A percentile compares a stretch with the other conserved stretches of the same genome.
phyloP scores from a whole-genome alignment of 2,329 filamentous ascomycete genomes.

The Calcarisporium arbuscula region DNA sequence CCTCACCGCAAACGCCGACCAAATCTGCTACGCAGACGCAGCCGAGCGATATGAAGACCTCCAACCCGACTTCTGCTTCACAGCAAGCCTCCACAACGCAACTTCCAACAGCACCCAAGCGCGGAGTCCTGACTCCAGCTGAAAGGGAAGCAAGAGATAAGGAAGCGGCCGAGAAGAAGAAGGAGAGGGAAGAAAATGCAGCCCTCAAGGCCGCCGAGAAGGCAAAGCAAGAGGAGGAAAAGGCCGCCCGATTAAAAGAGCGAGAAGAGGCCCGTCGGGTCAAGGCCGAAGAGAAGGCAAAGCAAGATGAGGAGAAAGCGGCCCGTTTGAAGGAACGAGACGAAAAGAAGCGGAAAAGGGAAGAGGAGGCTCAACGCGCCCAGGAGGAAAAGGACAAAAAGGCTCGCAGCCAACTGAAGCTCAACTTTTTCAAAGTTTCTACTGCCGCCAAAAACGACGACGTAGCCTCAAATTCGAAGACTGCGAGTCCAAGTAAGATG shows the following conservation, averaged over 20 bases:
- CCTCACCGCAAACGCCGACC: constrained; percentile 26
- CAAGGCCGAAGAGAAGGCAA: constrained; percentile 37
- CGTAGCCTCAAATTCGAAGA: constrained; percentile 21
- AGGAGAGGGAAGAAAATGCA: constrained; percentile 27
- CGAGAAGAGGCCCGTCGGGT: constrained; percentile 34
- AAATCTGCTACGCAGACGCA: constrained; percentile 15
- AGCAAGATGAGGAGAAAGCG: constrained; percentile 31
- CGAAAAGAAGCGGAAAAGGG: constrained; percentile 43
- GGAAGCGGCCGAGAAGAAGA: constrained; percentile 24
- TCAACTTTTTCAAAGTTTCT: constrained; percentile 37
- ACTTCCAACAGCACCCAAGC: constrained; percentile 26
- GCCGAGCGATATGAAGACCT: constrained; percentile 3
- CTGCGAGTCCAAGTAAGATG: constrained; percentile 23
- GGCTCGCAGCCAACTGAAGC: constrained; percentile 39
- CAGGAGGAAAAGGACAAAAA: constrained; percentile 43
- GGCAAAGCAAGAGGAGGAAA: constrained; percentile 33
- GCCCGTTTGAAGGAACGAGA: constrained; percentile 38
- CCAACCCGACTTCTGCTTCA: constrained; percentile 16
- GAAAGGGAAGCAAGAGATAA: constrained; percentile 26
- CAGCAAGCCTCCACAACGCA: constrained; percentile 11
- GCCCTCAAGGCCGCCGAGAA: constrained; percentile 29
- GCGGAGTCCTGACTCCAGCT: constrained; percentile 32
- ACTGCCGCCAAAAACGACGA: constrained; percentile 35
- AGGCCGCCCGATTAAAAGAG: constrained; percentile 28
- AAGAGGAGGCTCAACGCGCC: constrained; percentile 36